Base-by-base conservation (phyloP, 2,329 filamentous ascomycete species). In the Aspergillus fructus region DNA sequence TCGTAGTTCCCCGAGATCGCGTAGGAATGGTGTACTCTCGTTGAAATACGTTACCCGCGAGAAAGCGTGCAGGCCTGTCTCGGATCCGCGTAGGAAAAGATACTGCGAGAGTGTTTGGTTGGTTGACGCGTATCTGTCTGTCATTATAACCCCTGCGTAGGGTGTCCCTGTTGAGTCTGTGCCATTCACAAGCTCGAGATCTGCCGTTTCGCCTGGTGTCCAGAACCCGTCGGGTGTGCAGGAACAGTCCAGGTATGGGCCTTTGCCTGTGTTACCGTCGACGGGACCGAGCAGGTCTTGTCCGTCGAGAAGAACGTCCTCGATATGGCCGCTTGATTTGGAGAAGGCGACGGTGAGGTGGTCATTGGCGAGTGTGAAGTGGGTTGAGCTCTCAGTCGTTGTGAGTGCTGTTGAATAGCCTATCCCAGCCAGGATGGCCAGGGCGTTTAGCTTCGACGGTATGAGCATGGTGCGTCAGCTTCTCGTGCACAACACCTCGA, bases 181-280 rank as follows among this genome's bases (percentile, higher is more conserved):
- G 15, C 82, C 83, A n/a, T 78, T 73, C 59, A 83, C 79, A 5
- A 86, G 27, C 8, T 30, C 27, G 27, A 30, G 27, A 0, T 30
- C 74, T 1, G 81, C 78, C 3, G 71, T 74, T 4, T 78, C 79
- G 6, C 72, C 84, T 0, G 85, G 83, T 0, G 84, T 87, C 73
- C 83, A 88, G 64, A 81, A 81, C 0, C 85, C 85, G 0, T 75
- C 77, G 1, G 83, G 83, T 0, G 77, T 82, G 65, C 85, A 88
- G 69, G 86, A 85, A 66, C 85, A 88, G 68, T 88, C 85, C 6
- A 87, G 79, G 64, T 87, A 86, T 2, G 83, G 82, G 0, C 83
- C 81, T 27, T 80, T 76, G 3, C 84, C 84, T 5, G 70, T 76
- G 27, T 72, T 73, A n/a, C 77, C 78, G 23, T 71, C 64, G 24